Evolutionary conservation across 2,329 filamentous ascomycete genomes (phyloP), one percentile per base, ranked within the genome.

Genomic region (Penicillium sp.): DNA sequence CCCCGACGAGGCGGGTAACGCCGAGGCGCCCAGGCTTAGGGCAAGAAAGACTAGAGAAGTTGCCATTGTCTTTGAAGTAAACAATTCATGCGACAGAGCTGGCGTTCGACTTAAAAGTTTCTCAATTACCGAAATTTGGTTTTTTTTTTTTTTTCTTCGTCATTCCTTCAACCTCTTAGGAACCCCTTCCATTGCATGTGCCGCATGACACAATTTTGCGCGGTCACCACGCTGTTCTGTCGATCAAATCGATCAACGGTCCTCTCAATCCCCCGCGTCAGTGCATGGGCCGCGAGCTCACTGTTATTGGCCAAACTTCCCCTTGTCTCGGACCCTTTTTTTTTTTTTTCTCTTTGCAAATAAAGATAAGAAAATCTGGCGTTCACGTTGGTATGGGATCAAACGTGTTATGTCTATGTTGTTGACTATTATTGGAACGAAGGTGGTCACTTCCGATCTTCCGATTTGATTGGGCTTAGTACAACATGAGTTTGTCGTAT

Each of bases 1-100:
- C 34, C 57, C 57, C 13, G 51, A 51, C 14, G 42, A 51, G 35
- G 49, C 39, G 26, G 56, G 53, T 8, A 51, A 46, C 9, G 51
- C 51, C 38, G 48, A 4, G 47, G 57, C 13, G 43, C 51, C 46
- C 19, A 55, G 42, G 16, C 36, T 42, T 11, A 57, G 50, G 38
- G 55, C 55, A 42, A 45, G 43, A 7, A 59, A 38, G 4, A 53
- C 13, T 34, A 57, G 27, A 34, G 46, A 34, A 11, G 49, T 41
- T 19, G 34, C 42, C 56, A 58, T 58, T 11, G 26, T 47, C 35
- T 23, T 42, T 6, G 18, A 29, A 23, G 44, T 34, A 14, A 40
- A 40, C 16, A 18, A 3, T n/a, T n/a, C n/a, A n/a, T n/a, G 29
- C 8, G 30, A 2, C n/a, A 6, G 5, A 13, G 2, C 13, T 16